Conservation (phyloP, 768 basidiomycete genomes). For the Boletus subparvulus region DNA sequence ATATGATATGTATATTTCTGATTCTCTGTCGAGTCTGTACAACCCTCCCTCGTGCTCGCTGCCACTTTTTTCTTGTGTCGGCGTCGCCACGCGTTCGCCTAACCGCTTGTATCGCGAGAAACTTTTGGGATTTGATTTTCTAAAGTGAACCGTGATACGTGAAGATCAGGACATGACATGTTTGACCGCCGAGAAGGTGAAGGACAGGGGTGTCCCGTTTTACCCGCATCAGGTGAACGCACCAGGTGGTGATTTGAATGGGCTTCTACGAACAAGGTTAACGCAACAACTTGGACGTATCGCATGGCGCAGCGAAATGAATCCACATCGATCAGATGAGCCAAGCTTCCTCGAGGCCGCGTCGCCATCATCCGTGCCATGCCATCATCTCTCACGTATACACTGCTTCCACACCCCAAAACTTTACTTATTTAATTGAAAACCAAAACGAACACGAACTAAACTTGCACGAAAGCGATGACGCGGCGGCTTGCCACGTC, state of each 20-base stretch:
- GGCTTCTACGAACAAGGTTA: conserved; percentile 11
- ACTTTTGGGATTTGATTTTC: conserved; percentile 25
- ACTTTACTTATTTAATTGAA: not conserved
- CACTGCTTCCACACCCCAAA: not conserved
- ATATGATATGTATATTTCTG: conserved; percentile 3
- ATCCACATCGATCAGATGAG: not conserved
- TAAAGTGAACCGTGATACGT: conserved; percentile 6
- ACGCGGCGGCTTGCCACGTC: too few species aligned
- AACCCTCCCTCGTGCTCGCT: not conserved
- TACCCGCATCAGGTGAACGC: not conserved
- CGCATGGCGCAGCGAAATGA: not conserved
- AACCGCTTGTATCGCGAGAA: conserved; percentile 9
- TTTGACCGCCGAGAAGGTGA: not conserved
- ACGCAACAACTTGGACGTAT: not conserved
- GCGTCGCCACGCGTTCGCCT: not conserved
- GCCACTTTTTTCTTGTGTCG: not conserved
- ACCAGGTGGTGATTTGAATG: not conserved
- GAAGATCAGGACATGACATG: not conserved
- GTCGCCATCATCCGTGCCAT: not conserved
- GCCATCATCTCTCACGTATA: not conserved
- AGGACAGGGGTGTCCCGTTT: not conserved
- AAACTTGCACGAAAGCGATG: not conserved
- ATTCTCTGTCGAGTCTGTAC: not conserved
- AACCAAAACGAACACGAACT: not conserved
- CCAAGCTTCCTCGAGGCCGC: not conserved